Evolutionary conservation across 352 stramenopile genomes (phyloP), one percentile per base, ranked within the genome.

Genomic region (Phytopythium delawarense): DNA sequence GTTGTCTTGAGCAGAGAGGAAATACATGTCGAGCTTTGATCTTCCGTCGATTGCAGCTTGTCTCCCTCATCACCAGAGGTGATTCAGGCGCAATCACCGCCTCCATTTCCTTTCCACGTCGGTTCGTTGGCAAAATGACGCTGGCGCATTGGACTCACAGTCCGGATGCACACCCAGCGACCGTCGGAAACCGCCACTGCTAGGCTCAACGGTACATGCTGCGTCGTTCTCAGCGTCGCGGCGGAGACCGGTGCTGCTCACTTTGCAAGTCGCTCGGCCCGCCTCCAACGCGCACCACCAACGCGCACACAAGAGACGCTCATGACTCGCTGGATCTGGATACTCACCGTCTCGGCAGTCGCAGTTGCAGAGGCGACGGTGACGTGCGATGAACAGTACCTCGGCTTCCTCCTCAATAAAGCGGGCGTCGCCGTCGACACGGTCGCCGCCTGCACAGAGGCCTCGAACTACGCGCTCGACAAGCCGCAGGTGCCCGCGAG

Each of bases 371-470:
- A 46, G 13, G 52, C 30, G 12, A 7, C 34, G 2, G n/a, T 48
- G 18, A n/a, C 16, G 32, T 58, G 34, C 34, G 34, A 35, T 21
- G 52, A 44, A 20, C 30, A 48, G 52, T 46, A 58, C 52, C 52
- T 58, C 34, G 20, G 4, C 20, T 48, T 21, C 20, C 34, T 58
- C 20, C 8, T 58, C 7, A 4, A 48, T 3, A 9, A 15, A 2
- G 52, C 30, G 3, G 8, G 23, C 9, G 34, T 58, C 30, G 23
- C 4, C n/a, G 5, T 9, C 28, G 39, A 12, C 25, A 25, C 37
- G 7, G 21, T 60, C 39, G 37, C 35, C n/a, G 16, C 39, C 3
- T 60, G 54, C 18, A 15, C 32, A 8, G 21, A 25, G 5, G 23
- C 15, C n/a, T 60, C 54, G 4, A 40, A 20, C 35, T 60, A 51